phyloP scores from a whole-genome alignment of 108 stramenopile species.

The Cyclotella choctawhatcheeana region DNA sequence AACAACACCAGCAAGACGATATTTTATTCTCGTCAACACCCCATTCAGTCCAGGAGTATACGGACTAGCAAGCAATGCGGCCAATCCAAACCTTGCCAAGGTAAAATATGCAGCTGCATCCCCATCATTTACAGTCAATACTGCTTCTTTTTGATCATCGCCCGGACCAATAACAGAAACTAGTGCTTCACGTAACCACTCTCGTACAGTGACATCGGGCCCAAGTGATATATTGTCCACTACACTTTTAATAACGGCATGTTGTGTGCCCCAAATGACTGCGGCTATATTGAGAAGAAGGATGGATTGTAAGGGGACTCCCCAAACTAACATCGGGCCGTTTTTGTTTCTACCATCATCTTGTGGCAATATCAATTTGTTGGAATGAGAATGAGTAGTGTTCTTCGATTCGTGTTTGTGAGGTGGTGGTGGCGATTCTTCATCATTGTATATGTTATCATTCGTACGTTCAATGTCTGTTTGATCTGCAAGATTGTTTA shows the following conservation, averaged over 20 bases:
- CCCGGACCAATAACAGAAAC: no score
- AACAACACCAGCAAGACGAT: background rate
- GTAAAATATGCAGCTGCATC: slow-evolving; percentile 66
- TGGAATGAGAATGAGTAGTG: no score
- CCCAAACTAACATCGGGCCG: slow-evolving; percentile 16
- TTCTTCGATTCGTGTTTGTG: no score
- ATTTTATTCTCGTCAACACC: background rate
- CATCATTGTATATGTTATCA: no score
- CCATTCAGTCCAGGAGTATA: slow-evolving; percentile 54
- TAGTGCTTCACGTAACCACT: slow-evolving; percentile 8
- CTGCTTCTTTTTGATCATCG: background rate
- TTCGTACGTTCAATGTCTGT: no score
- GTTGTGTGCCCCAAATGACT: slow-evolving; percentile 88
- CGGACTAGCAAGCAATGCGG: slow-evolving; percentile 64
- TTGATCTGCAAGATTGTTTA: no score
- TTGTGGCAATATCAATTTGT: no score
- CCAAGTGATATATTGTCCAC: slow-evolving; percentile 50
- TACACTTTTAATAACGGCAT: slow-evolving; percentile 82
- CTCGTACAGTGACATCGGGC: slow-evolving; percentile 5
- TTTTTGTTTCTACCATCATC: no score
- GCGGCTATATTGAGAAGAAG: slow-evolving; percentile 72
- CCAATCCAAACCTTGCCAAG: slow-evolving; percentile 74
- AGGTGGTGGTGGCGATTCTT: no score
- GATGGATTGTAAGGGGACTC: slow-evolving; percentile 60
- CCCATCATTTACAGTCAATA: slow-evolving; percentile 3